Evolutionary conservation across 2,329 filamentous ascomycete species (phyloP).

Genomic region (Hypomyces rosellus): DNA sequence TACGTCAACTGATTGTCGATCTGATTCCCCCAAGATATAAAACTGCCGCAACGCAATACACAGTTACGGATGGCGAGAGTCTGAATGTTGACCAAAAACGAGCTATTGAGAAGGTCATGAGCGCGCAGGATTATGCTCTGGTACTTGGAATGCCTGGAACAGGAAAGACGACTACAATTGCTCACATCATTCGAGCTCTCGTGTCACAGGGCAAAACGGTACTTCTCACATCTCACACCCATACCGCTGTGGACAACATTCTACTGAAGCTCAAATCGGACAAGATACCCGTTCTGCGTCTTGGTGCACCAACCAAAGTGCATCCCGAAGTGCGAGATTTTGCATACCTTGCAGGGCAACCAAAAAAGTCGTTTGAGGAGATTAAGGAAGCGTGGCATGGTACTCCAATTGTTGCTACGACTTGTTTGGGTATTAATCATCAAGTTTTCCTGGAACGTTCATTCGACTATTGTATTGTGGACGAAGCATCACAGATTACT

Average conservation of each 20-base stretch:
- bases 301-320: slow-evolving; percentile 79
- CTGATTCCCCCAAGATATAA: slow-evolving; percentile 69
- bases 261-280: slow-evolving; percentile 81
- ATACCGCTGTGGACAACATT: slow-evolving; percentile 97
- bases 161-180: slow-evolving; percentile 96
- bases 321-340: slow-evolving; percentile 85
- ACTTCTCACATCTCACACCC: slow-evolving; percentile 89
- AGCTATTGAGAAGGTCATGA: slow-evolving; percentile 93
- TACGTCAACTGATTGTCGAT: slow-evolving; percentile 77
- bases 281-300: slow-evolving; percentile 71
- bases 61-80: slow-evolving; percentile 53
- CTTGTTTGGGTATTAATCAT: slow-evolving; percentile 88
- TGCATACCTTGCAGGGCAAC: slow-evolving; percentile 67
- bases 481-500: slow-evolving; percentile 96
- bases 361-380: slow-evolving; percentile 73
- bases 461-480: slow-evolving; percentile 98
- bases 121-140: slow-evolving; percentile 89
- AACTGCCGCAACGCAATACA: slow-evolving; percentile 54
- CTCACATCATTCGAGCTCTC: slow-evolving; percentile 89
- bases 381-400: slow-evolving; percentile 78
- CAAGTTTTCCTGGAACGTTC: slow-evolving; percentile 78
- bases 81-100: slow-evolving; percentile 83
- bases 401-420: slow-evolving; percentile 86
- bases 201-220: slow-evolving; percentile 88
- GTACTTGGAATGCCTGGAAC: slow-evolving; percentile 98